phyloP scores from a whole-genome alignment of 2,329 filamentous ascomycete genomes.

The Alternaria sp. region DNA sequence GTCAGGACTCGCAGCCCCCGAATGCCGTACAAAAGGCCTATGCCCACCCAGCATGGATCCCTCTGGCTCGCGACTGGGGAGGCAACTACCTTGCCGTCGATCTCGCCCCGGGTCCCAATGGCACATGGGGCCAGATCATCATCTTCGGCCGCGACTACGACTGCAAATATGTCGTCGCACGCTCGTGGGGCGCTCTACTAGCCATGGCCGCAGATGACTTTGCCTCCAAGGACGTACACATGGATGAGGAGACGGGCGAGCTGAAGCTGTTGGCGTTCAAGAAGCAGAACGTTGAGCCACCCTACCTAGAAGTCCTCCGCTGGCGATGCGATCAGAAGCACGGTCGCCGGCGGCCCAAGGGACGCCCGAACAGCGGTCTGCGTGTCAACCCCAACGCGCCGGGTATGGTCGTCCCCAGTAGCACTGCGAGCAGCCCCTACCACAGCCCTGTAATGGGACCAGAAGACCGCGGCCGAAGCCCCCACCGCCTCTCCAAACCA shows the following conservation, averaged over 20 bases:
- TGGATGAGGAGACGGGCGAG: conserved; percentile 91
- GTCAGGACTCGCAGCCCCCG: conserved; percentile 87
- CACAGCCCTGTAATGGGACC: conserved; percentile 67
- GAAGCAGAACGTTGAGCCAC: conserved; percentile 83
- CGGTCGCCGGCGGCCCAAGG: conserved; percentile 67
- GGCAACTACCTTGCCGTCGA: conserved; percentile 97
- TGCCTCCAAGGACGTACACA: conserved; percentile 87
- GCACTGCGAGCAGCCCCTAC: conserved; percentile 67
- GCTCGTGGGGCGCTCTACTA: conserved; percentile 89
- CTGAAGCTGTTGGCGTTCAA: conserved; percentile 89
- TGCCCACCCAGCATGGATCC: conserved; percentile 93
- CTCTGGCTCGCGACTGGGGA: conserved; percentile 95
- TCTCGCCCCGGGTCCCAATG: conserved; percentile 85
- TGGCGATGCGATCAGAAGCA: conserved; percentile 98
- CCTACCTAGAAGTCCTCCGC: conserved; percentile 92
- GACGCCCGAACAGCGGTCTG: conserved; percentile 57
- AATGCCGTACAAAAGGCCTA: conserved; percentile 91
- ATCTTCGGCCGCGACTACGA: conserved; percentile 98
- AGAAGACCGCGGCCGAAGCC: conserved; percentile 71
- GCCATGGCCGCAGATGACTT: conserved; percentile 90
- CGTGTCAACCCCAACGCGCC: conserved; percentile 63
- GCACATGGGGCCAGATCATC: conserved; percentile 96
- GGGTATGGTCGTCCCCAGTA: conserved; percentile 53
- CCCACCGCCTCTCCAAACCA: conserved; percentile 71
- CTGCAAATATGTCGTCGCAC: conserved; percentile 94